Evolutionary conservation across 2,329 filamentous ascomycete species (phyloP).

Genomic region (Ophiocordyceps camponoti-saundersi): DNA sequence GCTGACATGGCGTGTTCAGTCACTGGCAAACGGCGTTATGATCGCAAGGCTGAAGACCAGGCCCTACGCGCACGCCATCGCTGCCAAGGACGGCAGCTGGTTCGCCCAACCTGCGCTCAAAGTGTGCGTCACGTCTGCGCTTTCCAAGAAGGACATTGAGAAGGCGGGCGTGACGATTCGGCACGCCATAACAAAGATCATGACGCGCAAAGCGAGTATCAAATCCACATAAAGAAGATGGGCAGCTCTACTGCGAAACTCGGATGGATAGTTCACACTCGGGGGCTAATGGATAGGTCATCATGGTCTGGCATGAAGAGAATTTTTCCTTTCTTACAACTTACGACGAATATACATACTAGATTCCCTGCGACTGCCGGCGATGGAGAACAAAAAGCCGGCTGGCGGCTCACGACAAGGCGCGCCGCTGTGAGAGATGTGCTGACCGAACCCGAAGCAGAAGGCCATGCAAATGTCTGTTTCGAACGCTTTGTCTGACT

Average conservation of each 20-base stretch:
- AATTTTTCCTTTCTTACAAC: too few relatives aligned
- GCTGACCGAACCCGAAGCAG: not conserved
- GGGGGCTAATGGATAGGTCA: too few relatives aligned
- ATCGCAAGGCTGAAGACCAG: slow-evolving; percentile 74
- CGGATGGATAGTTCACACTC: too few relatives aligned
- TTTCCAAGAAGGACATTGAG: slow-evolving; percentile 90
- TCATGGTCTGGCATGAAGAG: too few relatives aligned
- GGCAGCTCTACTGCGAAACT: not conserved
- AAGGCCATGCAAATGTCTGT: not conserved
- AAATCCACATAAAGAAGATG: slow-evolving; percentile 8
- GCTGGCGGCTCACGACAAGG: too few relatives aligned
- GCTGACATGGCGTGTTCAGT: slow-evolving; percentile 27
- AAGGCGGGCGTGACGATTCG: slow-evolving; percentile 78
- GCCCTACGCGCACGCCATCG: slow-evolving; percentile 45
- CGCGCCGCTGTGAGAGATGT: too few relatives aligned
- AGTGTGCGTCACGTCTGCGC: slow-evolving; percentile 71
- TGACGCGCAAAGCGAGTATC: slow-evolving; percentile 44
- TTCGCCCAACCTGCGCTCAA: slow-evolving; percentile 69
- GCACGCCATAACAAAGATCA: slow-evolving; percentile 86
- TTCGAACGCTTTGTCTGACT: not conserved
- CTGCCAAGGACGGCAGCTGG: slow-evolving; percentile 52
- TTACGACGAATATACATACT: too few relatives aligned
- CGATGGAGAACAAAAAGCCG: too few relatives aligned
- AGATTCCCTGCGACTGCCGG: too few relatives aligned
- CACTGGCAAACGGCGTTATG: slow-evolving; percentile 72